Conservation (phyloP, 2,329 filamentous ascomycete species). For the Neofusicoccum cordaticola region DNA sequence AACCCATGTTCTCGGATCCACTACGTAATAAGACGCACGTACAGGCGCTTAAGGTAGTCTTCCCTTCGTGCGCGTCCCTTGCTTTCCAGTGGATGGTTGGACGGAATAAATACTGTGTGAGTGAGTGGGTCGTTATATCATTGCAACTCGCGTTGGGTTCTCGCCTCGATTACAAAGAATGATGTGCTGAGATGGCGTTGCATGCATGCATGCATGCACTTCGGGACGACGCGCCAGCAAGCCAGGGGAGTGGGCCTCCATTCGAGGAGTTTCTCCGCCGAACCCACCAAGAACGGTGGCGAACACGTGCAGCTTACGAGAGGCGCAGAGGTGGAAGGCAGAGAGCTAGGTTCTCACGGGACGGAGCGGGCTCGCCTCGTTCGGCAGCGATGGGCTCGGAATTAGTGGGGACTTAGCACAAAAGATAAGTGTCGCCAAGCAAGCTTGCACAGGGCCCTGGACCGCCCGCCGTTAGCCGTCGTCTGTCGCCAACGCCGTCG, state of each 20-base stretch:
- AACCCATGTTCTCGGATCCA: neutral
- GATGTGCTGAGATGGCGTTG: neutral
- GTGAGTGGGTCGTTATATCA: neutral
- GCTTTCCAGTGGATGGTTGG: neutral
- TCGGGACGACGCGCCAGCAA: neutral
- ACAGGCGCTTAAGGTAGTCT: neutral
- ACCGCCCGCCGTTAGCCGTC: neutral
- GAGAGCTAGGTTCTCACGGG: neutral
- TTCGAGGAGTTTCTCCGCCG: slow-evolving; percentile 9
- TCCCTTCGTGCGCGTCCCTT: neutral
- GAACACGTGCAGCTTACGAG: neutral
- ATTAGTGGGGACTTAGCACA: neutral
- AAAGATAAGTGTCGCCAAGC: slow-evolving; percentile 5
- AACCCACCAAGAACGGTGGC: neutral
- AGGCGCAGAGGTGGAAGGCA: neutral
- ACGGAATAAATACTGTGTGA: neutral
- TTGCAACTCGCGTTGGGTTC: neutral
- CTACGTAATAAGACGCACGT: neutral
- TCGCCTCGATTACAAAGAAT: neutral
- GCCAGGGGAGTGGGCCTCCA: neutral
- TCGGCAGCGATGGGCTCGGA: neutral
- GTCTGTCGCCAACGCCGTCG: neutral
- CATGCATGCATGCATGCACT: slow-evolving; percentile 1
- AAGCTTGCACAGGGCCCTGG: neutral
- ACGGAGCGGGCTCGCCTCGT: neutral